Evolutionary conservation across 2,329 filamentous ascomycete genomes (phyloP), one percentile per base, ranked within the genome.

Genomic region (Acrodontium crateriforme): DNA sequence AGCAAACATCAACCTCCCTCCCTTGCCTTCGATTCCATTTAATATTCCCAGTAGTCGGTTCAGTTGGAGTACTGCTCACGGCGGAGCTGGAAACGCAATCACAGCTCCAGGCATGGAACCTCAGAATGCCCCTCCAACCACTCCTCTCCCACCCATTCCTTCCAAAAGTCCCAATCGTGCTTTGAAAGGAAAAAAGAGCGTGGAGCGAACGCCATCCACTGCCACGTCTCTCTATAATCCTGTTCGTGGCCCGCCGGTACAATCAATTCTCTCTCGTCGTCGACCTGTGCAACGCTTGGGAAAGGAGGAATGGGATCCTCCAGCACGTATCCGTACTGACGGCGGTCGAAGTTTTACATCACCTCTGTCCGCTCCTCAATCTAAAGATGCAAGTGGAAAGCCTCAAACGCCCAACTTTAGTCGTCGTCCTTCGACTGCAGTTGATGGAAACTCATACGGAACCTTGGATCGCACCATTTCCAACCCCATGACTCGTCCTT

Each of bases 21-120:
- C 20, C 20, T 12, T n/a, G 20, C 13, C 20, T 12, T 22, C 13
- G 5, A 25, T 28, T 12, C 9, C 27, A 9, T 23, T 30, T 10
- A 16, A 27, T 16, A 20, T 29, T 17, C 21, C 25, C n/a, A 37
- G 36, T 12, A 55, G 54, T 35, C 54, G 51, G 30, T 59, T 58
- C 44, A 57, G 54, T 40, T 59, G 55, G 55, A 57, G 54, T 18
- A 59, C 55, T 10, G n/a, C n/a, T n/a, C n/a, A n/a, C n/a, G n/a
- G n/a, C n/a, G n/a, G n/a, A n/a, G n/a, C n/a, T n/a, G n/a, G n/a
- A n/a, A n/a, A n/a, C n/a, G n/a, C n/a, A n/a, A 39, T 52, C 27
- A 47, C 48, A 32, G 37, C 35, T 8, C 51, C 42, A 9, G 45
- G 55, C 29, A n/a, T n/a, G n/a, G n/a, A n/a, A n/a, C n/a, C n/a